Conservation (phyloP, 2,329 filamentous ascomycete species). For the Sphaerulina vaccinii region DNA sequence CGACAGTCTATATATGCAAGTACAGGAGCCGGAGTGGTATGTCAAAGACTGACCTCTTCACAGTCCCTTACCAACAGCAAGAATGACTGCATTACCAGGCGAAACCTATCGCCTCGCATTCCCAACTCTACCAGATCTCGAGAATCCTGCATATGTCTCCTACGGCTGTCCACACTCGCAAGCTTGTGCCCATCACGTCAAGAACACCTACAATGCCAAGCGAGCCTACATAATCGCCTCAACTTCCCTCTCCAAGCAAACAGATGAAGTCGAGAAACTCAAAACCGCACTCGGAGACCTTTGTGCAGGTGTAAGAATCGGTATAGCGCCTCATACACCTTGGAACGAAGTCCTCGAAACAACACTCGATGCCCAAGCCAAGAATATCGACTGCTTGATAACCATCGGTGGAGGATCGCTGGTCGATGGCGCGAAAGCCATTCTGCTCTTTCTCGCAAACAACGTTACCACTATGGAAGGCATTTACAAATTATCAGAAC, state of each 20-base stretch:
- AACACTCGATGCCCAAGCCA: constrained; percentile 41
- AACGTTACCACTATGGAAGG: constrained; percentile 16
- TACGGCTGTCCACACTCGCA: constrained; percentile 50
- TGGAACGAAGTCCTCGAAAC: constrained; percentile 55
- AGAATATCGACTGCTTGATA: constrained; percentile 51
- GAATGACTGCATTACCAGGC: constrained; percentile 25
- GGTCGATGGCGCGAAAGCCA: constrained; percentile 57
- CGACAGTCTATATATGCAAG: too few relatives aligned
- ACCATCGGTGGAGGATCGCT: constrained; percentile 57
- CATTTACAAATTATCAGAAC: constrained; percentile 17
- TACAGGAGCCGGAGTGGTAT: too few relatives aligned
- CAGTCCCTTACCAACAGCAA: too few relatives aligned
- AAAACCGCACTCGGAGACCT: constrained; percentile 42
- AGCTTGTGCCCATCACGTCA: constrained; percentile 48
- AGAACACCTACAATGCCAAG: constrained; percentile 46
- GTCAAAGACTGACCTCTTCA: too few relatives aligned
- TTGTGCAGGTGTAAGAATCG: constrained; percentile 49
- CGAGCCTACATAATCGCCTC: constrained; percentile 55
- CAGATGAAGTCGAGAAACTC: constrained; percentile 46
- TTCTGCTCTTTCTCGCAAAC: constrained; percentile 39
- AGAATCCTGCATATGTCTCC: constrained; percentile 41
- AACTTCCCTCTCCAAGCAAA: constrained; percentile 49
- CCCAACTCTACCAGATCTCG: constrained; percentile 27
- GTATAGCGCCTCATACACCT: constrained; percentile 56
- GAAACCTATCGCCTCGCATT: constrained; percentile 21